These are phyloP conservation scores for Nakaseomyces uthaithaninus DNA, from an alignment of 1,139 yeast genomes.

Conservation along the genomic window DNA sequence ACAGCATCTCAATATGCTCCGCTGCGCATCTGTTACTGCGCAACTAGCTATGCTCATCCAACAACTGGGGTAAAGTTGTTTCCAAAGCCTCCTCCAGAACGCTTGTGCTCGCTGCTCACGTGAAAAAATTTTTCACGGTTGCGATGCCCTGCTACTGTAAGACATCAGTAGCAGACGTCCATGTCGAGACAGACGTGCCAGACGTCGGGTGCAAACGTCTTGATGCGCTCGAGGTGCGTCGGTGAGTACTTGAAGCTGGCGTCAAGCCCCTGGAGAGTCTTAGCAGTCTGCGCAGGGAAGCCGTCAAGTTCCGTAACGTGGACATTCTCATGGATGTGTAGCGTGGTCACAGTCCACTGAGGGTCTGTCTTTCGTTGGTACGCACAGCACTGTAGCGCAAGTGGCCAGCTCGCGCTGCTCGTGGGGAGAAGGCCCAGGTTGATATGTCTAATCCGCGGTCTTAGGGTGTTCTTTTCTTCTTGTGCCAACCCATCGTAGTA, in stretches of 20 bases:
- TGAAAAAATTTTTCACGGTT: too few relatives aligned
- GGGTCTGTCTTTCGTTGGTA: slow-evolving; percentile 13
- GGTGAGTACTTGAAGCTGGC: slow-evolving; percentile 13
- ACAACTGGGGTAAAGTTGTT: too few relatives aligned
- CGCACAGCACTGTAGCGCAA: slow-evolving; percentile 34
- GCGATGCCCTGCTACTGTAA: too few relatives aligned
- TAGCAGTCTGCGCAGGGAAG: slow-evolving; percentile 9
- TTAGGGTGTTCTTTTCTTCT: too few relatives aligned
- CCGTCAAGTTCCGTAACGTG: slow-evolving; percentile 37
- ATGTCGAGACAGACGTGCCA: slow-evolving; percentile 70
- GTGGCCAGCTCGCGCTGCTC: slow-evolving; percentile 54
- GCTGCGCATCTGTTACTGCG: too few relatives aligned
- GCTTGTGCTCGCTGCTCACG: not conserved
- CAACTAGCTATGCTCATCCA: too few relatives aligned
- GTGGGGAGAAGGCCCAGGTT: slow-evolving; percentile 74
- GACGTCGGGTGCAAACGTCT: slow-evolving; percentile 81
- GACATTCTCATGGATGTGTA: slow-evolving; percentile 77
- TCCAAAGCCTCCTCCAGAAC: too few relatives aligned
- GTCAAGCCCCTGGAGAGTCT: slow-evolving; percentile 9
- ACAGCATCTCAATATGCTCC: too few relatives aligned
- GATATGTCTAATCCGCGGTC: slow-evolving; percentile 46
- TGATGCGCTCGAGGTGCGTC: slow-evolving; percentile 44
- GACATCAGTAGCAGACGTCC: slow-evolving; percentile 16
- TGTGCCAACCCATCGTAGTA: too few relatives aligned
- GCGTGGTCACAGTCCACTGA: slow-evolving; percentile 22